Base-by-base conservation (phyloP, 106 monocot species). In the Dendrobium catenatum region DNA sequence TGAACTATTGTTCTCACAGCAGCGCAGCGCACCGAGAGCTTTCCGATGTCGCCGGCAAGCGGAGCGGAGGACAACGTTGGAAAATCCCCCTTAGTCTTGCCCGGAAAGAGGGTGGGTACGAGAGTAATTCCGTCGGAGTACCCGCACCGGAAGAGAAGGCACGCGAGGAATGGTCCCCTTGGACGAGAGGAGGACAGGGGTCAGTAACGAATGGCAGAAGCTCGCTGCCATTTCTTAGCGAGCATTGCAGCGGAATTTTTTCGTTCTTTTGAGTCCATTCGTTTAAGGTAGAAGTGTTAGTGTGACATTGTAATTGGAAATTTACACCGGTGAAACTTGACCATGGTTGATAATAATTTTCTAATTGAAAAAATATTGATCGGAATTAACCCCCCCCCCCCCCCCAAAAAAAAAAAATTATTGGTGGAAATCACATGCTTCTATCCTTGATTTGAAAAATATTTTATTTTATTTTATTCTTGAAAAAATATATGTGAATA, bases 1-100 rank as follows among this genome's bases (percentile, higher is more conserved):
- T 95, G 77, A 0, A 80, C 81, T 61, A 95, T 81, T 33, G 75
- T 77, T 44, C 10, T 68, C 19, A 82, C 89, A 41, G 89, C 89
- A 51, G 75, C 80, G 78, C 95, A 95, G 29, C 93, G 81, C 22
- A 88, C 78, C 10, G 51, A 11, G 22, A 31, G 66, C 75, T 44
- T 44, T 44, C 9, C 51, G 40, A 76, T 6, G 48, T 22, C 46
- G 19, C 17, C 73, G 26, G 26, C 77, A 19, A 48, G 0, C 19
- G 15, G 58, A 37, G 61, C 42, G 22, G 44, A 1, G 7, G 68
- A 18, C 8, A 10, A 6, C 44, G 72, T 0, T 58, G 56, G 5
- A 29, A 42, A 40, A 24, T n/a, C n/a, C n/a, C 20, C 37, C 10
- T 15, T 51, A 55, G 76, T n/a, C 55, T 22, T 5, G 68, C n/a